phyloP scores from a whole-genome alignment of 768 basidiomycete genomes.

The Lentinula detonsa region DNA sequence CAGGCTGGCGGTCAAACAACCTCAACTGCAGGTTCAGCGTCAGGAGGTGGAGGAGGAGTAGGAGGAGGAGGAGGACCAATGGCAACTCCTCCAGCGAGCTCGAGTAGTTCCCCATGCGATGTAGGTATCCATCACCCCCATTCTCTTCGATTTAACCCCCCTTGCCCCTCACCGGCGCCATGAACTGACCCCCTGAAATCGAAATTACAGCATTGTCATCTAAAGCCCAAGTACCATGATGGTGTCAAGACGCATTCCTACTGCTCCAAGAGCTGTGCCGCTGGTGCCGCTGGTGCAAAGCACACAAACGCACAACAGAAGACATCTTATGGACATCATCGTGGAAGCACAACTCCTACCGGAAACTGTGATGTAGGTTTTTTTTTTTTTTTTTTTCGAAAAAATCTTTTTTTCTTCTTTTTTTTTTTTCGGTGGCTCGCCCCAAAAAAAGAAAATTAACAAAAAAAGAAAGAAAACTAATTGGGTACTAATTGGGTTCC shows the following conservation, averaged over 20 bases:
- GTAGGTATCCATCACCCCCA: constrained; percentile 28
- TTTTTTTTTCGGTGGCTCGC: too few relatives aligned
- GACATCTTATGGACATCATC: constrained; percentile 6
- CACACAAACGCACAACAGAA: constrained; percentile 20
- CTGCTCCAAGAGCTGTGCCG: constrained; percentile 53
- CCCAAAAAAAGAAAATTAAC: too few relatives aligned
- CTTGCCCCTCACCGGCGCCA: too few relatives aligned
- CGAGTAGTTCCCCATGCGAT: constrained; percentile 37
- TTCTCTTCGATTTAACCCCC: constrained; percentile 6
- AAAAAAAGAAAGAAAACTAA: too few relatives aligned
- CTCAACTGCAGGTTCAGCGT: background rate
- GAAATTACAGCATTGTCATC: constrained; percentile 43
- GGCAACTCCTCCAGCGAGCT: constrained; percentile 2
- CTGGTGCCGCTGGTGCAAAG: constrained; percentile 42
- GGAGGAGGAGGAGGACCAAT: background rate
- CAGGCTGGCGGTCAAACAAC: background rate
- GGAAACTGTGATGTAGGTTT: constrained; percentile 43
- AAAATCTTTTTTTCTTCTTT: too few relatives aligned
- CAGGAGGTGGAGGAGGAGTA: background rate
- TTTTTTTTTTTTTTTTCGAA: too few relatives aligned
- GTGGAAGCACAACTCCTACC: constrained; percentile 17
- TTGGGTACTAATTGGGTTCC: too few relatives aligned
- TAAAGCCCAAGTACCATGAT: constrained; percentile 50
- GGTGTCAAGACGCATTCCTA: constrained; percentile 50
- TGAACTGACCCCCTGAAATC: background rate